phyloP scores from a whole-genome alignment of 129 eudicot genomes.

The Centaurea solstitialis region DNA sequence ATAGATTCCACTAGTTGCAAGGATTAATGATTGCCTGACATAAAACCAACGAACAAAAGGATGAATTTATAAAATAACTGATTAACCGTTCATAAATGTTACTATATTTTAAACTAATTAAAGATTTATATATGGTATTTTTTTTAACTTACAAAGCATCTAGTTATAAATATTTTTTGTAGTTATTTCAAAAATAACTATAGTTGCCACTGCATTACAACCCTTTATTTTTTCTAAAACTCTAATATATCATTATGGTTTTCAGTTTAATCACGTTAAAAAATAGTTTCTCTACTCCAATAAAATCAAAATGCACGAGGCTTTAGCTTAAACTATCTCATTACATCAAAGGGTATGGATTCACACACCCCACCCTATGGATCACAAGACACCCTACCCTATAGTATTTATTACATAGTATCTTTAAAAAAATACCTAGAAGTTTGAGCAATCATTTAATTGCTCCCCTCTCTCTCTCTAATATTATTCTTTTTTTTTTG shows the following conservation, averaged over 20 bases:
- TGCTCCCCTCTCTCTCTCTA: too few species aligned
- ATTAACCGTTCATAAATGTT: background rate
- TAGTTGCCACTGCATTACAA: background rate
- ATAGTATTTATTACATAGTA: too few species aligned
- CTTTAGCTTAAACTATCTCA: background rate
- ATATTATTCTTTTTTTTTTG: too few species aligned
- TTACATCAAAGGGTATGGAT: background rate
- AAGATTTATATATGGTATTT: too few species aligned
- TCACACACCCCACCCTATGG: too few species aligned
- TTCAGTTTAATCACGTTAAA: background rate
- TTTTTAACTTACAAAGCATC: background rate
- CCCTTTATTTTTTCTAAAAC: background rate
- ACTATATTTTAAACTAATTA: too few species aligned
- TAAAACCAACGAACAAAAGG: background rate
- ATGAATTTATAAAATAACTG: background rate
- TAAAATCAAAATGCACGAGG: too few species aligned
- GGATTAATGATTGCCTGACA: background rate
- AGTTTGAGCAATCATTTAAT: too few species aligned
- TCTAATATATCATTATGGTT: background rate
- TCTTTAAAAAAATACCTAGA: too few species aligned
- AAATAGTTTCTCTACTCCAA: background rate
- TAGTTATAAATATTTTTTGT: background rate
- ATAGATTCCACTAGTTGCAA: background rate
- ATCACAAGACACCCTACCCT: too few species aligned
- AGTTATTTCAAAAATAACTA: background rate